phyloP scores from a whole-genome alignment of 2,329 filamentous ascomycete genomes.

The Botrytis medusae region DNA sequence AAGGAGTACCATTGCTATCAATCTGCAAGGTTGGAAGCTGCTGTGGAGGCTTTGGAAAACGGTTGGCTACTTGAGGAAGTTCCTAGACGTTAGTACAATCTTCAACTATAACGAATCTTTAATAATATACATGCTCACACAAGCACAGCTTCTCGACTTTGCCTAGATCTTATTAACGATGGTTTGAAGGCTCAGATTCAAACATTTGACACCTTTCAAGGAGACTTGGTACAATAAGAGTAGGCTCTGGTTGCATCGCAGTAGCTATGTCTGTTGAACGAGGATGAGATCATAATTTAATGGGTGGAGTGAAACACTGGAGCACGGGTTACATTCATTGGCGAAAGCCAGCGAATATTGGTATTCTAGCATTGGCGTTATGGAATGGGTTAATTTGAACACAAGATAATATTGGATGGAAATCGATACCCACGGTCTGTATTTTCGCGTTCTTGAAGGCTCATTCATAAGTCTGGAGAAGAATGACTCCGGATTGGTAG shows the following conservation, averaged over 20 bases:
- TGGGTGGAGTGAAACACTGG: neutral
- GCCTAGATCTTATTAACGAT: slow-evolving; percentile 38
- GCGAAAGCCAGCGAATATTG: neutral
- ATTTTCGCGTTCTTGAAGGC: neutral
- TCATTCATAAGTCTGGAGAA: neutral
- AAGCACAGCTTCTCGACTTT: slow-evolving; percentile 35
- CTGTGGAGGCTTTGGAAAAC: slow-evolving; percentile 36
- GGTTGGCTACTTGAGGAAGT: slow-evolving; percentile 32
- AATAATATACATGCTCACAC: slow-evolving; percentile 6
- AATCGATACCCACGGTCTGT: slow-evolving; percentile 19
- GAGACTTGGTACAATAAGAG: neutral
- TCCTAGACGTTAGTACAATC: slow-evolving; percentile 32
- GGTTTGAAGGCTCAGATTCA: slow-evolving; percentile 34
- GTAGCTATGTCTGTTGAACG: neutral
- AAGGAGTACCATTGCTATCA: slow-evolving; percentile 39
- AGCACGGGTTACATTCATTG: neutral
- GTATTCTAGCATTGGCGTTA: slow-evolving; percentile 15
- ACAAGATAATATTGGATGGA: slow-evolving; percentile 1
- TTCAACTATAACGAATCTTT: neutral
- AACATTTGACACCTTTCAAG: slow-evolving; percentile 10
- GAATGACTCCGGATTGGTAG: neutral
- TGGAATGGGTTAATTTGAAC: neutral
- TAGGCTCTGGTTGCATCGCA: neutral
- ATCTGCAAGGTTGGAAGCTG: slow-evolving; percentile 38
- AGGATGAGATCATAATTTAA: neutral